A percentile compares a stretch with the other conserved stretches of the same genome.
phyloP scores from a whole-genome alignment of 345 rosid genomes.

The Lepidium aucheri region DNA sequence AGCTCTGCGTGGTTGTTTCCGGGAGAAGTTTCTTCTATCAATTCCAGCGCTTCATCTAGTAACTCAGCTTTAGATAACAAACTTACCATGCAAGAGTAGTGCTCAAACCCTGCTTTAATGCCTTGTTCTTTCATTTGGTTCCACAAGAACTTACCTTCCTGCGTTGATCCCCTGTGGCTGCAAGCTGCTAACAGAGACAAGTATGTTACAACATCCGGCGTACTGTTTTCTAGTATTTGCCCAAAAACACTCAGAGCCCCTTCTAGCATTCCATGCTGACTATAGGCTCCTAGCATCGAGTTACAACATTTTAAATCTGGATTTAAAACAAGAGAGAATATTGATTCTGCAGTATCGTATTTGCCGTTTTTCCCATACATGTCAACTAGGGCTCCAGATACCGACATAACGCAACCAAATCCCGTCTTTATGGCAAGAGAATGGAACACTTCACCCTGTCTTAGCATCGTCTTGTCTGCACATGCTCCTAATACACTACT shows the following conservation, averaged over 20 bases:
- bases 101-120: conserved; percentile 53
- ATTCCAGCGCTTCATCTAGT: conserved; percentile 47
- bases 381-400: conserved; percentile 62
- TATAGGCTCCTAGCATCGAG: conserved; percentile 68
- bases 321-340: conserved; percentile 35
- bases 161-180: conserved; percentile 58
- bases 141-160: conserved; percentile 63
- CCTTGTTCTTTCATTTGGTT: conserved; percentile 43
- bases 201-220: conserved; percentile 68
- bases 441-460: conserved; percentile 77
- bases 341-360: conserved; percentile 40
- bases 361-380: conserved; percentile 80
- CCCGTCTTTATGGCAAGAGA: conserved; percentile 52
- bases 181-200: conserved; percentile 70
- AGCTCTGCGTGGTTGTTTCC: conserved; percentile 38
- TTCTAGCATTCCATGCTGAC: conserved; percentile 68
- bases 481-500: conserved; percentile 73
- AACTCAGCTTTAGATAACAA: conserved; percentile 73
- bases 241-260: conserved; percentile 44
- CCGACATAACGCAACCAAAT: conserved; percentile 39
- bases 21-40: conserved; percentile 38
- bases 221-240: conserved; percentile 32
- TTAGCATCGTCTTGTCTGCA: conserved; percentile 58
- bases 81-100: conserved; percentile 77
- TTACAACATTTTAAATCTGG: conserved; percentile 93